Percentiles rank a stretch among this genome's conserved stretches.
phyloP scores from a whole-genome alignment of 164 flowering plant species.

The Umbilicus rupestris region DNA sequence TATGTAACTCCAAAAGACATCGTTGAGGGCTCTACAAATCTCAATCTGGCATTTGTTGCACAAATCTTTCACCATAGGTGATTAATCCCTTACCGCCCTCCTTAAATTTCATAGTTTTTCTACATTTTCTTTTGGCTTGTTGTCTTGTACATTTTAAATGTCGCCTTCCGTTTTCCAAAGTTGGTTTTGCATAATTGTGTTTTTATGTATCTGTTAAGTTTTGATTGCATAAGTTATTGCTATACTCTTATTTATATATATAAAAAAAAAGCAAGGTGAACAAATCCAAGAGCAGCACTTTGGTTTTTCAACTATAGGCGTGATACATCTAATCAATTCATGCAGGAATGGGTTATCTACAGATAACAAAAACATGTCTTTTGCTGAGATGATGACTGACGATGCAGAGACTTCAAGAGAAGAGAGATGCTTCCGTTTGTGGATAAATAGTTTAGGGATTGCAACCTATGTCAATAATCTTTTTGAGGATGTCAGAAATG shows the following conservation, averaged over 20 bases:
- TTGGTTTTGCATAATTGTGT: not conserved
- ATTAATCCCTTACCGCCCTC: not conserved
- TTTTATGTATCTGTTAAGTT: too few species aligned
- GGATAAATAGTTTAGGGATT: slow-evolving; percentile 89
- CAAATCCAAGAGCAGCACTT: too few species aligned
- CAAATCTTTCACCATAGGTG: slow-evolving; percentile 91
- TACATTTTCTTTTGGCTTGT: not conserved
- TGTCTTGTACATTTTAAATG: not conserved
- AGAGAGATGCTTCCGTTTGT: slow-evolving; percentile 77
- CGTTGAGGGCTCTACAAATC: slow-evolving; percentile 76
- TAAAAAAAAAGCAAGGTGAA: too few species aligned
- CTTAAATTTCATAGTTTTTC: not conserved
- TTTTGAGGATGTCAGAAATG: slow-evolving; percentile 92
- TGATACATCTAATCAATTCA: not conserved
- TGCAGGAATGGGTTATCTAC: slow-evolving; percentile 75
- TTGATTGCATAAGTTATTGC: too few species aligned
- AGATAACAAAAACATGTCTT: slow-evolving; percentile 56
- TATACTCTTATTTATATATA: too few species aligned
- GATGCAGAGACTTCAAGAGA: slow-evolving; percentile 78
- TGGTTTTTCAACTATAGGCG: not conserved
- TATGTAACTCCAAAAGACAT: slow-evolving; percentile 71
- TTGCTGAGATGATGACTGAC: slow-evolving; percentile 91
- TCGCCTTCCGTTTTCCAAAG: not conserved
- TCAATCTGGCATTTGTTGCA: slow-evolving; percentile 89
- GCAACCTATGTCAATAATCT: slow-evolving; percentile 64